Conservation (phyloP, 192 early-diverging fungal species). For the Phycomyces nitens region DNA sequence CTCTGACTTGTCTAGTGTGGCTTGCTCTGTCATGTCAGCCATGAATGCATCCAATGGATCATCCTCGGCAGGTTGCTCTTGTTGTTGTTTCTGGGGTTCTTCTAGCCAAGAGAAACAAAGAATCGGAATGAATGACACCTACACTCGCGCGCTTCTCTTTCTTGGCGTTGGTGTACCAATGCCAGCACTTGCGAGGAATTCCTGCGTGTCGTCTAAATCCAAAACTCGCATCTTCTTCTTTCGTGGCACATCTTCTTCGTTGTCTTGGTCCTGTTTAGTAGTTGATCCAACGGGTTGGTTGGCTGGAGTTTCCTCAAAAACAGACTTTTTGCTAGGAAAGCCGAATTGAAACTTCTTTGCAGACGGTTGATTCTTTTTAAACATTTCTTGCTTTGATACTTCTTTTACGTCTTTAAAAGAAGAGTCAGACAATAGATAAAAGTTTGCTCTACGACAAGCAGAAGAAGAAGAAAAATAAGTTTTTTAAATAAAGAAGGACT, state of each 20-base stretch:
- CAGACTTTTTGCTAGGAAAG: constrained; percentile 17
- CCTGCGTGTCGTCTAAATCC: constrained; percentile 32
- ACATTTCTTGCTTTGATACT: too few species aligned
- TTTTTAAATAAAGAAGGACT: too few species aligned
- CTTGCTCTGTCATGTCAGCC: constrained; percentile 62
- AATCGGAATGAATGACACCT: not conserved
- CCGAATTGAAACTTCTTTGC: constrained; percentile 26
- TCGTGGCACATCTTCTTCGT: not conserved
- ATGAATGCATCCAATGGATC: constrained; percentile 87
- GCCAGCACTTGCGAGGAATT: constrained; percentile 33
- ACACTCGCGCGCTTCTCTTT: not conserved
- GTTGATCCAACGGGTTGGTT: not conserved
- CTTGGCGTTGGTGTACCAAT: constrained; percentile 24
- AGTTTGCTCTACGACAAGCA: too few species aligned
- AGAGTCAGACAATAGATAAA: too few species aligned
- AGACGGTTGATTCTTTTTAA: too few species aligned
- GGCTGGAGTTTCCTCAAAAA: not conserved
- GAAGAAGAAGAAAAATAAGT: too few species aligned
- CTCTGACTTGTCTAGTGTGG: constrained; percentile 41
- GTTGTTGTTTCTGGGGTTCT: not conserved
- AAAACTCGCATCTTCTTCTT: not conserved
- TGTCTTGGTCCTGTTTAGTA: not conserved
- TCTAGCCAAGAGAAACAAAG: constrained; percentile 2
- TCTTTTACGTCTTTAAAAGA: too few species aligned
- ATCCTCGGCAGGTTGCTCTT: constrained; percentile 41